phyloP scores from a whole-genome alignment of 2,329 filamentous ascomycete species.

The Kalmusia sp. region DNA sequence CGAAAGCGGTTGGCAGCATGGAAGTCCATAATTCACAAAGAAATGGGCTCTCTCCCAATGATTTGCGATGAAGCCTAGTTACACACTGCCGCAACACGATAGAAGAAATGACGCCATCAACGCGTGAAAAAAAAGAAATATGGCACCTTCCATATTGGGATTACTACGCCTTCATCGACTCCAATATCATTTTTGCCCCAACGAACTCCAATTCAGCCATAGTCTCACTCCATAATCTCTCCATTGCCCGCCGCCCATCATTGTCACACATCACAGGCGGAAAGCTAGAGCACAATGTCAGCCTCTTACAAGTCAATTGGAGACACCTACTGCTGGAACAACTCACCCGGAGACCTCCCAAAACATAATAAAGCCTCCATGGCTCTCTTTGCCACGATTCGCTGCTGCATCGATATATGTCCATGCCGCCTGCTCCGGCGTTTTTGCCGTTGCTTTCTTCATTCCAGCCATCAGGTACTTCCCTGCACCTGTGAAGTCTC shows the following conservation, averaged over 20 bases:
- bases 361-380: slow-evolving; percentile 60
- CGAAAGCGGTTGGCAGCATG: no score
- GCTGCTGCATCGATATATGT: slow-evolving; percentile 57
- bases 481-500: slow-evolving; percentile 16
- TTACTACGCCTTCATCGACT: neutral
- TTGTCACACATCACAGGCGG: slow-evolving; percentile 4
- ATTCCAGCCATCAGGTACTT: slow-evolving; percentile 28
- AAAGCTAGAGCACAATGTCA: neutral
- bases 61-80: no score
- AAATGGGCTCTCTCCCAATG: no score
- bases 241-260: slow-evolving; percentile 2
- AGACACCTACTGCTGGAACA: neutral
- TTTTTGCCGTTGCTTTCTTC: slow-evolving; percentile 33
- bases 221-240: slow-evolving; percentile 10
- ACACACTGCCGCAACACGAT: no score
- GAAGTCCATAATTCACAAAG: no score
- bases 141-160: no score
- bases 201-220: slow-evolving; percentile 3
- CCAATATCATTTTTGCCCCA: neutral
- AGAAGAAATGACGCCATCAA: no score
- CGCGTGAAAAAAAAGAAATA: no score
- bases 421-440: slow-evolving; percentile 51
- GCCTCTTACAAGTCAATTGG: neutral
- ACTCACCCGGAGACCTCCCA: slow-evolving; percentile 57
- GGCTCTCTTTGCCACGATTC: slow-evolving; percentile 57